These are phyloP conservation scores for Mucor lusitanicus DNA, from an alignment of 371 early-diverging fungal species.

Conservation along the genomic window DNA sequence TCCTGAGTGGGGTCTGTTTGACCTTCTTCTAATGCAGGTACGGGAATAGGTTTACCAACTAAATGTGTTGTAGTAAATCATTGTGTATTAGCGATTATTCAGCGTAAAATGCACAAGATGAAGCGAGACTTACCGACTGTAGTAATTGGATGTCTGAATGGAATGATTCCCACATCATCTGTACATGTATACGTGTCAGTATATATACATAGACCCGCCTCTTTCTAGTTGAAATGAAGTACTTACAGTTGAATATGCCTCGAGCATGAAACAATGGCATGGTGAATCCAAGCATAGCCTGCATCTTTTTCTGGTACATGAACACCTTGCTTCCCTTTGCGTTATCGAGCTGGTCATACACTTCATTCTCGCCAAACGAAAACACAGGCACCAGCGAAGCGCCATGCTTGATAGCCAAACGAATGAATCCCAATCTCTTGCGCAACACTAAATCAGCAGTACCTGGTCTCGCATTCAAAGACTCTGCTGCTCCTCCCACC, in stretches of 20 bases:
- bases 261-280: slow-evolving; percentile 76
- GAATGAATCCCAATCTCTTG: slow-evolving; percentile 80
- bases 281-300: slow-evolving; percentile 67
- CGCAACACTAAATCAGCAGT: slow-evolving; percentile 65
- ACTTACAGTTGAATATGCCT: slow-evolving; percentile 72
- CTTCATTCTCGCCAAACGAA: slow-evolving; percentile 85
- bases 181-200: not conserved
- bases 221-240: too few species aligned
- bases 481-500: slow-evolving; percentile 81
- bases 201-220: not conserved
- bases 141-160: slow-evolving; percentile 53
- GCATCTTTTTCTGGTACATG: slow-evolving; percentile 61
- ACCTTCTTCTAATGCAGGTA: slow-evolving; percentile 46
- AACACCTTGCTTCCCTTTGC: slow-evolving; percentile 51
- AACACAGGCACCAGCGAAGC: slow-evolving; percentile 75
- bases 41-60: slow-evolving; percentile 75
- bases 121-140: slow-evolving; percentile 49
- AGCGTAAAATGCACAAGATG: not conserved
- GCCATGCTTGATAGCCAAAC: slow-evolving; percentile 73
- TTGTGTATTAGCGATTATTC: not conserved
- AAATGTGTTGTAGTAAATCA: not conserved
- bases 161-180: slow-evolving; percentile 63
- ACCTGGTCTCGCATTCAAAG: slow-evolving; percentile 69
- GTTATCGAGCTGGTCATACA: slow-evolving; percentile 69
- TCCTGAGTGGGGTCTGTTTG: slow-evolving; percentile 65